Percentiles rank a stretch among this genome's conserved stretches.
These are phyloP conservation scores for Xerocomus spinulosus DNA, from an alignment of 768 basidiomycete species.

Conservation along the genomic window DNA sequence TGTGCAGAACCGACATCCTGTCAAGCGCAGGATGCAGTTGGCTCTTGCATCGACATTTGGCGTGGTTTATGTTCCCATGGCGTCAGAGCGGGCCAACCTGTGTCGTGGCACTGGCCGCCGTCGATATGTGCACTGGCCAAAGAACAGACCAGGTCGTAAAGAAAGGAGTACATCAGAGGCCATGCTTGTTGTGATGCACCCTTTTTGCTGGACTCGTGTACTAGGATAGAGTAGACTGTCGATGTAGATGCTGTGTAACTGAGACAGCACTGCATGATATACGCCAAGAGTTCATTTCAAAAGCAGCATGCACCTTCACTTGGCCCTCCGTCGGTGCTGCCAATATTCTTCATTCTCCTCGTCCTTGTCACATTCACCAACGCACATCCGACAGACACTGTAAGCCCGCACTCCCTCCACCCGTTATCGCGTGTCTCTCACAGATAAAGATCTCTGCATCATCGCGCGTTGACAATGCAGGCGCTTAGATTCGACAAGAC, in stretches of 20 bases:
- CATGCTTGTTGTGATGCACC: no score
- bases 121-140: conserved; percentile 5
- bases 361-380: background rate
- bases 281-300: background rate
- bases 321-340: background rate
- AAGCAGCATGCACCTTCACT: conserved; percentile 14
- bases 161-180: no score
- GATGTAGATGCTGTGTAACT: no score
- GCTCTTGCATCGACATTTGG: background rate
- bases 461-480: conserved; percentile 21
- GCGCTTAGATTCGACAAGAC: conserved; percentile 31
- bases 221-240: no score
- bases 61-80: background rate
- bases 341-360: background rate
- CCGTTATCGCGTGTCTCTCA: background rate
- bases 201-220: no score
- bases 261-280: background rate
- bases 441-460: conserved; percentile 1
- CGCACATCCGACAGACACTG: background rate
- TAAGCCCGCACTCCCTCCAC: background rate
- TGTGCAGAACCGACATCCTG: no score
- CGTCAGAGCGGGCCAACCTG: background rate
- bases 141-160: background rate
- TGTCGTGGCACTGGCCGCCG: no score
- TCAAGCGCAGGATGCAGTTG: no score